Evolutionary conservation across 179 eudicot species (phyloP).

Genomic region (Beta lomatogona): DNA sequence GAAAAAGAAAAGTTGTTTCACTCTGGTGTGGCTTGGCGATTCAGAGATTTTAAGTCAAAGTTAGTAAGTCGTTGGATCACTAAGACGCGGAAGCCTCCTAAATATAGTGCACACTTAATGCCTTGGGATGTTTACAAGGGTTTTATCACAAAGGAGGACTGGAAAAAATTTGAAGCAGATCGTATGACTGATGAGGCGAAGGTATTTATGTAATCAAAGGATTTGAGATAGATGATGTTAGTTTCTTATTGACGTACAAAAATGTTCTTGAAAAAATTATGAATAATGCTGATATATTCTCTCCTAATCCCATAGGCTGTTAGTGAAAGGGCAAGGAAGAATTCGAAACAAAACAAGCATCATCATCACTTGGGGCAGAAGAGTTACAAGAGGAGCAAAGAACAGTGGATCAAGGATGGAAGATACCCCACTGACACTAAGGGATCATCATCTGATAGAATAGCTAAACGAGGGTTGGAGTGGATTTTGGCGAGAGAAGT

Average conservation of each 20-base stretch:
- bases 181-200: neutral
- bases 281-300: neutral
- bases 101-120: neutral
- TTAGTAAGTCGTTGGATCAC: neutral
- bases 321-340: neutral
- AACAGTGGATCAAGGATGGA: constrained; percentile 5
- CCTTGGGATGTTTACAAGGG: neutral
- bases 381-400: constrained; percentile 4
- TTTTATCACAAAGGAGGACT: neutral
- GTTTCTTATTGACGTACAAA: neutral
- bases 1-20: constrained; percentile 1
- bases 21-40: neutral
- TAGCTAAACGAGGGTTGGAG: neutral
- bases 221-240: neutral
- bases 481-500: neutral
- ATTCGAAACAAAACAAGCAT: neutral
- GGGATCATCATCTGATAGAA: neutral
- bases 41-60: neutral
- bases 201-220: neutral
- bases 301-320: neutral
- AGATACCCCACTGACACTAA: neutral
- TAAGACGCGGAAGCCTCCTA: neutral
- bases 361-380: neutral
- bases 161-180: neutral
- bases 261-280: neutral